Conservation (phyloP, 2,329 filamentous ascomycete species). For the Alternaria triticina region DNA sequence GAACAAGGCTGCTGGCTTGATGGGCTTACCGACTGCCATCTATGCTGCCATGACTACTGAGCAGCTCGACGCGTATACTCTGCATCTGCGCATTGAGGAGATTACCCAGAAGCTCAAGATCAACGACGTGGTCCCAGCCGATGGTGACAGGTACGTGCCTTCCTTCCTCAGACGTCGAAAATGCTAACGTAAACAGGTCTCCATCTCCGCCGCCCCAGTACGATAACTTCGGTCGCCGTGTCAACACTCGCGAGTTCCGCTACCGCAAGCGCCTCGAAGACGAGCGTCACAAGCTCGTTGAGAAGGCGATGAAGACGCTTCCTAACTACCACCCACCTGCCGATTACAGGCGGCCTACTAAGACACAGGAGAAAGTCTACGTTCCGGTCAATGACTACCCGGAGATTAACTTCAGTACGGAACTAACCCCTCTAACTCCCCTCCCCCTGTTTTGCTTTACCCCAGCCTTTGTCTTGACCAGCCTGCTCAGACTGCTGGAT, state of each 20-base stretch:
- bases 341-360: constrained; percentile 97
- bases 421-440: constrained; percentile 87
- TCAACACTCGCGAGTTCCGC: constrained; percentile 98
- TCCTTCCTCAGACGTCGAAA: neutral
- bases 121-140: constrained; percentile 96
- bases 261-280: constrained; percentile 98
- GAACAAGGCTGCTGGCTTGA: constrained; percentile 97
- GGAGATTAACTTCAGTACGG: constrained; percentile 99
- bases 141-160: constrained; percentile 83
- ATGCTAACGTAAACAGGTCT: constrained; percentile 65
- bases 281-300: constrained; percentile 97
- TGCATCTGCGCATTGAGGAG: constrained; percentile 97
- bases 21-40: constrained; percentile 96
- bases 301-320: constrained; percentile 99
- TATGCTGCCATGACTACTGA: constrained; percentile 98
- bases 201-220: constrained; percentile 96
- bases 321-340: constrained; percentile 98
- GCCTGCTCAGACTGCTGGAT: constrained; percentile 46
- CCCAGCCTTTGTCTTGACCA: constrained; percentile 54
- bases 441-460: constrained; percentile 51
- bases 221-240: constrained; percentile 98
- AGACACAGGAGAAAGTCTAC: constrained; percentile 99
- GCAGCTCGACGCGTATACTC: constrained; percentile 94
- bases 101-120: constrained; percentile 99
- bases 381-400: constrained; percentile 99